Base-by-base conservation (phyloP, 192 early-diverging fungal species). In the Backusella luteola region DNA sequence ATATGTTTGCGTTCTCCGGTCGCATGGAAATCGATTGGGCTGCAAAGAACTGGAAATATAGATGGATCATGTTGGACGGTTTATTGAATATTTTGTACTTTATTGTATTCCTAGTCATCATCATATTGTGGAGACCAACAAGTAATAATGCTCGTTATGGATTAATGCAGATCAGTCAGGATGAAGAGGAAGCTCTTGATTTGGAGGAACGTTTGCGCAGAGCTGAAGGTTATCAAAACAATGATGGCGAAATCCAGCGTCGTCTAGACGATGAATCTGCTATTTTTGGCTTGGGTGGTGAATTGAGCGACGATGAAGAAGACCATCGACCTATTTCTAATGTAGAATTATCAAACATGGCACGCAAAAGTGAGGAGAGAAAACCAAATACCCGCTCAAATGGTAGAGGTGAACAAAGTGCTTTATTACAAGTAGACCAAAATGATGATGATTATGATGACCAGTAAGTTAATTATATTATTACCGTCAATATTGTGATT, bases 51-150 rank as follows among this genome's bases (percentile, higher is more conserved):
- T 99, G 96, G 95, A 85, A 86, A 67, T 91, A 90, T 80, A 89
- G 93, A 72, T 99, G 97, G 96, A 89, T 97, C 81, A 87, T 97
- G 79, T 85, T 96, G 38, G 96, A 97, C 77, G 96, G 96, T 32
- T 95, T 94, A 93, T 78, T 97, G 34, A 96, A 97, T 84, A 78
- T 94, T n/a, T 84, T 96, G 41, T 98, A 97, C 72, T 89, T 96
- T 68, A 78, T 91, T 32, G 91, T 93, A 12, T 92, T 96, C 72
- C 77, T 91, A 6, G 84, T 89, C 17, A 96, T 99, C 77, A 85
- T 93, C 23, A 89, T 93, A 36, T 85, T 96, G 74, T 99, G 98
- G 98, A 82, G 96, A 68, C 98, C 98, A 0, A 98, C 96, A 0
- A 84, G 85, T 34, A 93, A 97, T 74, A 99, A 99, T 83, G 90